Evolutionary conservation across 371 early-diverging fungal species (phyloP).

Genomic region (Dipsacomyces acuminosporus): DNA sequence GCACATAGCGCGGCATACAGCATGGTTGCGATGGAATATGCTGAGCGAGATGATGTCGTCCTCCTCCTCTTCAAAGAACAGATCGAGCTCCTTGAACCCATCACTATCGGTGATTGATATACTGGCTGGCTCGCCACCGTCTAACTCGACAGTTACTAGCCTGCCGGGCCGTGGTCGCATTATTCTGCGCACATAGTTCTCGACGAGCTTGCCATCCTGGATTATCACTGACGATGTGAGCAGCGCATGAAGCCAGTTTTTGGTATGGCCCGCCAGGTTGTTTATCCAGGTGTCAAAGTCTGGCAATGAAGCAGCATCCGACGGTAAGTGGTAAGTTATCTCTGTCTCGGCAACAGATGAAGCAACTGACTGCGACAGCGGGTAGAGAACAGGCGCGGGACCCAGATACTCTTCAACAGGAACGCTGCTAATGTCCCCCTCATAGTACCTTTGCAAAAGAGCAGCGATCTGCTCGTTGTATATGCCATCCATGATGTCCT

Average conservation of each 20-base stretch:
- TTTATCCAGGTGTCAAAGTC: conserved; percentile 63
- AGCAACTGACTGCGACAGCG: background rate
- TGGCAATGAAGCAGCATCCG: conserved; percentile 51
- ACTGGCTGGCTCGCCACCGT: background rate
- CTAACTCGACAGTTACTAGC: conserved; percentile 58
- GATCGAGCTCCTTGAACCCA: conserved; percentile 7
- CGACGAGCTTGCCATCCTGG: conserved; percentile 65
- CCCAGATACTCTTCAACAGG: conserved; percentile 84
- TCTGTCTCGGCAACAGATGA: background rate
- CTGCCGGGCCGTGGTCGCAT: conserved; percentile 80
- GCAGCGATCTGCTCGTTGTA: conserved; percentile 72
- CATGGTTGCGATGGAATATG: conserved; percentile 50
- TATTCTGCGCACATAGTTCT: conserved; percentile 74
- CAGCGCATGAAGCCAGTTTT: conserved; percentile 83
- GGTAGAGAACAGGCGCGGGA: conserved; percentile 40
- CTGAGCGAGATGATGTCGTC: conserved; percentile 61
- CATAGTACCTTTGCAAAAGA: conserved; percentile 73
- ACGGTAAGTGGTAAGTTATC: conserved; percentile 6
- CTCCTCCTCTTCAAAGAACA: conserved; percentile 51
- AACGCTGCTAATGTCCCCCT: conserved; percentile 54
- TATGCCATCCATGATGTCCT: conserved; percentile 80
- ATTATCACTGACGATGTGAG: conserved; percentile 73
- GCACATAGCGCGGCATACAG: conserved; percentile 54
- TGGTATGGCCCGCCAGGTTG: conserved; percentile 62
- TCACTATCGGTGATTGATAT: conserved; percentile 51